Percentiles rank a stretch among this genome's conserved stretches.
Evolutionary conservation across 768 basidiomycete species (phyloP).

Genomic region (Leccinellum albellum): DNA sequence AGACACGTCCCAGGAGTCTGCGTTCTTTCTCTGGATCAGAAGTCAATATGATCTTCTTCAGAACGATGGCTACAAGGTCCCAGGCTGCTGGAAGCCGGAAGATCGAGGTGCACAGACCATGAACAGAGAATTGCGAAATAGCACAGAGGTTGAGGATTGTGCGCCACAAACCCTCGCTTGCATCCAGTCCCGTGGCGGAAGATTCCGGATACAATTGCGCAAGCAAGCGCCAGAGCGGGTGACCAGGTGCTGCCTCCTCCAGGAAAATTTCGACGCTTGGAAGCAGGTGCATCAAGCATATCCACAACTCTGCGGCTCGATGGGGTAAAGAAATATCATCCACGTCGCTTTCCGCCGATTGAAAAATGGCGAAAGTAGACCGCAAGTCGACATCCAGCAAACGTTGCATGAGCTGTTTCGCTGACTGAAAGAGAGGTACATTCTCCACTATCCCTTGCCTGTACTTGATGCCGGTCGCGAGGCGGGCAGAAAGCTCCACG

Average conservation of each 20-base stretch:
- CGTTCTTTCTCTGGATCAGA: constrained; percentile 44
- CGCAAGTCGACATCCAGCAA: constrained; percentile 56
- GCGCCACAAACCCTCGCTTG: constrained; percentile 72
- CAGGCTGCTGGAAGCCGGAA: constrained; percentile 55
- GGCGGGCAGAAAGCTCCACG: constrained; percentile 52
- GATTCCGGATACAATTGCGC: constrained; percentile 30
- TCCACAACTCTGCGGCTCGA: constrained; percentile 66
- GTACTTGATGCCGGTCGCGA: constrained; percentile 26
- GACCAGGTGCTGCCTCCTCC: constrained; percentile 15
- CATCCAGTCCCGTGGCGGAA: constrained; percentile 35
- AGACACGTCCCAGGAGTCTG: constrained; percentile 30
- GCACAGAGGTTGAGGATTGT: constrained; percentile 65
- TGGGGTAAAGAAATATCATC: constrained; percentile 38
- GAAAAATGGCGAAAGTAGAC: constrained; percentile 16
- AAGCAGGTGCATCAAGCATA: constrained; percentile 63
- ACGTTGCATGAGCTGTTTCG: constrained; percentile 41
- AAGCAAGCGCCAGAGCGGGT: constrained; percentile 48
- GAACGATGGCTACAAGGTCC: constrained; percentile 55
- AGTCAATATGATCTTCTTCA: constrained; percentile 58
- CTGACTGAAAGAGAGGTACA: constrained; percentile 22
- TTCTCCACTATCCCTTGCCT: constrained; percentile 27
- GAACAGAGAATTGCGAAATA: constrained; percentile 72
- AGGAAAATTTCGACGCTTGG: constrained; percentile 19
- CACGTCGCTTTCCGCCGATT: constrained; percentile 14
- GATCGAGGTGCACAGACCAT: constrained; percentile 41